Evolutionary conservation across 108 stramenopile species (phyloP), one percentile per base, ranked within the genome.

Genomic region (Fragilariopsis cylindrus): DNA sequence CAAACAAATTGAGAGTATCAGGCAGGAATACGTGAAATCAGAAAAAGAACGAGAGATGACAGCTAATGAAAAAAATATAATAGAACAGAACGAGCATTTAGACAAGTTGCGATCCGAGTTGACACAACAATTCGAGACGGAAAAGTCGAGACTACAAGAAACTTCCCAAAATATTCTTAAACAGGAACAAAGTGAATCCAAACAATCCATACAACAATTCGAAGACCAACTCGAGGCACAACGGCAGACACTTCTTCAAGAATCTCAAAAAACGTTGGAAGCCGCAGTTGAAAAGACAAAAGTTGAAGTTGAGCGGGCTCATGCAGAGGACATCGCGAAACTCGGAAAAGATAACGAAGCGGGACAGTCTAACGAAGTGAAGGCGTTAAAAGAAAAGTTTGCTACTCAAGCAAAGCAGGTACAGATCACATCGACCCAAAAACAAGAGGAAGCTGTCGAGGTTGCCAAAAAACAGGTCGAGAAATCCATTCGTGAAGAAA

Each of bases 251-350:
- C 69, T 78, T 7, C 60, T 76, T 8, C 65, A 72, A 58, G 80
- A 81, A 56, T 54, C 83, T 2, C 41, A 70, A 60, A 72, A 52
- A n/a, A 9, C 13, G 39, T 39, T 52, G 46, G 65, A 67, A 46
- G 15, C 50, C 3, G n/a, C 62, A 7, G 40, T 79, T 8, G 52
- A 60, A 5, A 49, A 76, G 48, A 13, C 57, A 6, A 65, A 72
- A 16, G 48, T 71, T 8, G 72, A 76, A 8, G 21, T 82, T 16
- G 41, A 65, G 8, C n/a, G 46, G 18, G 81, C 72, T 42, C 75
- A 81, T 48, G 65, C 81, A 39, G 79, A 73, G 70, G 77, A 84
- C 18, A 71, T 75, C 11, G 68, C 78, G 44, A 83, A 81, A 40
- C 62, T 87, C 0, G 47, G 53, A 55, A 67, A 69, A 18, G 19